These are phyloP conservation scores for Trichoderma reesei DNA, from an alignment of 495 filamentous ascomycete genomes.

Conservation along the genomic window DNA sequence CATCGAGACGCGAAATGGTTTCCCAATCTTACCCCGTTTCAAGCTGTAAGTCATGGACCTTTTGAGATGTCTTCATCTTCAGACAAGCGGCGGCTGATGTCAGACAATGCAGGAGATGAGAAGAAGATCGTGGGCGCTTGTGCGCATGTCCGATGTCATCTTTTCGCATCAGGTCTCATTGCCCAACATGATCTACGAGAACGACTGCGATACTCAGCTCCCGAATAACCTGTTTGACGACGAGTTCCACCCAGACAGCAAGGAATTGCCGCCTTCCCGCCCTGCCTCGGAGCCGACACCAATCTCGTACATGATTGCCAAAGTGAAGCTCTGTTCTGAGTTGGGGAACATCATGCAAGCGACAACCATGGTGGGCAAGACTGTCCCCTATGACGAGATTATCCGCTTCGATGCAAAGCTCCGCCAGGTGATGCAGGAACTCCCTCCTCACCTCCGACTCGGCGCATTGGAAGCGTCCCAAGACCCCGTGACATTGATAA, in stretches of 20 bases:
- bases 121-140: constrained; percentile 76
- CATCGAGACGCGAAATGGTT: constrained; percentile 86
- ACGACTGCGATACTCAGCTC: constrained; percentile 76
- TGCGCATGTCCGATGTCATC: constrained; percentile 70
- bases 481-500: constrained; percentile 68
- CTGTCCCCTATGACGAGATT: constrained; percentile 66
- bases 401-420: constrained; percentile 65
- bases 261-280: constrained; percentile 63
- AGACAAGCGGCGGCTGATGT: background rate
- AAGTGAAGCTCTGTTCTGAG: constrained; percentile 54
- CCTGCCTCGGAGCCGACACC: constrained; percentile 72
- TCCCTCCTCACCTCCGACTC: constrained; percentile 62
- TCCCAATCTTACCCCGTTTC: constrained; percentile 70
- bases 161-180: constrained; percentile 85
- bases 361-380: constrained; percentile 38
- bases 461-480: constrained; percentile 60
- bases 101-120: constrained; percentile 58
- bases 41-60: constrained; percentile 42
- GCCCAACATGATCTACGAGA: constrained; percentile 75
- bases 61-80: background rate
- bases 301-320: constrained; percentile 79
- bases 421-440: constrained; percentile 52
- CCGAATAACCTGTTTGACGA: constrained; percentile 92
- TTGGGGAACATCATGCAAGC: constrained; percentile 44
- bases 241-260: constrained; percentile 74